These are phyloP conservation scores for Pyrus bretschneideri DNA, from an alignment of 306 rosid species.

Conservation along the genomic window DNA sequence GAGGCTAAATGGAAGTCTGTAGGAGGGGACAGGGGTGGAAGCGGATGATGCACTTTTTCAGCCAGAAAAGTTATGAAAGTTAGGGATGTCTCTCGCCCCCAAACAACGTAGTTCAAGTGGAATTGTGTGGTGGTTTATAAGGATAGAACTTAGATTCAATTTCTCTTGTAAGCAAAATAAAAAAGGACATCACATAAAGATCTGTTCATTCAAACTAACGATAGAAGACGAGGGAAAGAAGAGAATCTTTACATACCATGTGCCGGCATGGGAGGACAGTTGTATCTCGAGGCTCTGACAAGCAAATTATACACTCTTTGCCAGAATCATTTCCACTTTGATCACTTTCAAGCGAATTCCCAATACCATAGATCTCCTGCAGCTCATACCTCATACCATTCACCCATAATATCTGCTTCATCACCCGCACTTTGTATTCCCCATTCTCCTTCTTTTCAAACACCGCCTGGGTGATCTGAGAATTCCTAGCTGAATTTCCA, in stretches of 20 bases:
- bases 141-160: neutral
- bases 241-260: slow-evolving; percentile 26
- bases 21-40: neutral
- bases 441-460: slow-evolving; percentile 38
- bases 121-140: neutral
- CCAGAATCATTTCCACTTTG: slow-evolving; percentile 28
- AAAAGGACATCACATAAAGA: neutral
- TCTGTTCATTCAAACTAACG: neutral
- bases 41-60: neutral
- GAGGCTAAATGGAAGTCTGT: neutral
- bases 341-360: slow-evolving; percentile 31
- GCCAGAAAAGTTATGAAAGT: neutral
- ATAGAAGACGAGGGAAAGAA: neutral
- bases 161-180: neutral
- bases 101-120: neutral
- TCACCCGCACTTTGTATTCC: slow-evolving; percentile 33
- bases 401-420: slow-evolving; percentile 45
- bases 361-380: slow-evolving; percentile 48
- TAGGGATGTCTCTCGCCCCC: neutral
- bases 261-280: slow-evolving; percentile 50
- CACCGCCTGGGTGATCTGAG: slow-evolving; percentile 42
- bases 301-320: slow-evolving; percentile 42
- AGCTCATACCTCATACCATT: slow-evolving; percentile 38
- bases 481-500: slow-evolving; percentile 20
- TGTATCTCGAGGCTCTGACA: slow-evolving; percentile 49